These are phyloP conservation scores for Aspergillus melleus DNA, from an alignment of 2,329 filamentous ascomycete genomes.

Conservation along the genomic window DNA sequence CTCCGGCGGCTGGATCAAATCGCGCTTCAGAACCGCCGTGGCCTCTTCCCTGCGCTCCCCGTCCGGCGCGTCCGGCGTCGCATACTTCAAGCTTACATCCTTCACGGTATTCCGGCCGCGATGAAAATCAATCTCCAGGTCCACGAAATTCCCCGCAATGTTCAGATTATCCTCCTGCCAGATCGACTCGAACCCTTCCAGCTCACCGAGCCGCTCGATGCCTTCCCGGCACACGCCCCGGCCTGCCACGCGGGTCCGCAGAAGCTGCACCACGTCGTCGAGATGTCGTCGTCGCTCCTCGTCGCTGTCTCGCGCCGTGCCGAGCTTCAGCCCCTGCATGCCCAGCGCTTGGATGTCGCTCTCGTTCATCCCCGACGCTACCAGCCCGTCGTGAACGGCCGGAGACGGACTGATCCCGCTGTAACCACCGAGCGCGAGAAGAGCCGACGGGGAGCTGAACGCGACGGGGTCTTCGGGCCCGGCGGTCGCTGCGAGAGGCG, in stretches of 20 bases:
- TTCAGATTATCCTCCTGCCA: conserved; percentile 49
- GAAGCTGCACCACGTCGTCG: conserved; percentile 41
- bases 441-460: conserved; percentile 47
- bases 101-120: conserved; percentile 41
- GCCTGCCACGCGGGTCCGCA: conserved; percentile 43
- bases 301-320: conserved; percentile 39
- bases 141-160: conserved; percentile 49
- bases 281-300: conserved; percentile 44
- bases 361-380: conserved; percentile 38
- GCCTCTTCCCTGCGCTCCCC: conserved; percentile 44
- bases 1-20: conserved; percentile 35
- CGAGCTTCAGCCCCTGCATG: conserved; percentile 40
- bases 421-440: conserved; percentile 45
- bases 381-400: conserved; percentile 37
- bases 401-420: conserved; percentile 43
- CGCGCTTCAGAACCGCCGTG: conserved; percentile 43
- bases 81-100: conserved; percentile 46
- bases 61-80: conserved; percentile 41
- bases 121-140: conserved; percentile 48
- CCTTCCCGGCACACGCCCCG: conserved; percentile 46
- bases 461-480: conserved; percentile 43
- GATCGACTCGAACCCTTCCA: conserved; percentile 48
- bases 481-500: conserved; percentile 40
- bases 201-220: conserved; percentile 42
- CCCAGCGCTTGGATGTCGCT: conserved; percentile 41